Evolutionary conservation across 192 early-diverging fungal species (phyloP), one percentile per base, ranked within the genome.

Genomic region (Rhizoclosmatium globosum): DNA sequence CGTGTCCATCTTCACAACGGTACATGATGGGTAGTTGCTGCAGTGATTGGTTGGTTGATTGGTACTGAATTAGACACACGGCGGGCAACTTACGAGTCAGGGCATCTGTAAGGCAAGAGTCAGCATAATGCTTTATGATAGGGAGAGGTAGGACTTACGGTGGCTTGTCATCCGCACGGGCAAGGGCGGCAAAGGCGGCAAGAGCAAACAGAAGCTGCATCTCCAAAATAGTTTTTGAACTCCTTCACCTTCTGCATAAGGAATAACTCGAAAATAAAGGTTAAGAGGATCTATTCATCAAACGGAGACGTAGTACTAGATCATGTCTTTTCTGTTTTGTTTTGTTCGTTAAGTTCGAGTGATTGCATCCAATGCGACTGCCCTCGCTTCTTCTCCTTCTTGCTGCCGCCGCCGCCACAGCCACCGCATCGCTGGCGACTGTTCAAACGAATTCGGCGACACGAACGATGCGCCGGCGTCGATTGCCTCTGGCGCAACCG

Each of bases 61-160:
- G 31, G 31, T 31, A 31, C 31, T 31, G 31, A 31, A 31, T 31
- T 31, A 31, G 31, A 31, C 31, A 31, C 31, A 56, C 9, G 9
- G 53, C 19, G 53, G 9, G 15, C 38, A 9, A 68, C 65, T 68
- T 45, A 68, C 65, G 65, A 45, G 45, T 68, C 65, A 17, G 39
- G 65, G 43, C 65, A 68, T 45, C 65, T 68, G 11, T 9, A 21
- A 21, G 61, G 61, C 19, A 64, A 38, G 61, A 13, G 31, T 13
- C 17, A 9, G 61, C 61, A 64, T 9, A 13, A 31, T 17, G 13
- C 9, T 13, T 38, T 9, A n/a, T 13, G 31, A 38, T 9, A 13
- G 31, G 61, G 61, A 31, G 53, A 9, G 53, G 19, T 9, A n/a
- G 53, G 11, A 56, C 53, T 9, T 56, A 56, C 53, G 53, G 53